Evolutionary conservation across 108 stramenopile species (phyloP).

Genomic region (Licmophora abbreviata): DNA sequence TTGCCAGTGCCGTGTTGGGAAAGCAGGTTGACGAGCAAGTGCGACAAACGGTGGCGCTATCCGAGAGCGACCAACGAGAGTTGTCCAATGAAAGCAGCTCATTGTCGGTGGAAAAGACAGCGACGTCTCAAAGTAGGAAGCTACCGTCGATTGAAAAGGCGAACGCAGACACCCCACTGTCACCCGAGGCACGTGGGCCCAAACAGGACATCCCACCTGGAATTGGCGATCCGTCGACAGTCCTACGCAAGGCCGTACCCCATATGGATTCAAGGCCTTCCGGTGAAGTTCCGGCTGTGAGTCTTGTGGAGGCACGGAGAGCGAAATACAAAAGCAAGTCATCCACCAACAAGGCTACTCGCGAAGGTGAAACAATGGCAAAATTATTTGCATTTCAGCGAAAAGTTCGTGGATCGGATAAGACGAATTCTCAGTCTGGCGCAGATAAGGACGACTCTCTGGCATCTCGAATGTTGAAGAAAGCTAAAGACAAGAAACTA

Average conservation of each 20-base stretch:
- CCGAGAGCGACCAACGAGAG: background rate
- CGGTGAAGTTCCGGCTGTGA: no score
- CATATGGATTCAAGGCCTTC: no score
- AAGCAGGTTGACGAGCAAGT: conserved; percentile 23
- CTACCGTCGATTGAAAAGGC: background rate
- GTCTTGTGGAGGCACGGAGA: conserved; percentile 56
- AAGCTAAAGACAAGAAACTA: background rate
- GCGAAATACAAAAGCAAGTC: conserved; percentile 49
- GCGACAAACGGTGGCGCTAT: conserved; percentile 1
- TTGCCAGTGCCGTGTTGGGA: conserved; percentile 29
- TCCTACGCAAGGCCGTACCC: no score
- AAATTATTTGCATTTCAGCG: conserved; percentile 58
- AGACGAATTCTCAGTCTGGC: conserved; percentile 14
- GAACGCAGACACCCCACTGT: background rate
- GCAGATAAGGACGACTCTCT: conserved; percentile 35
- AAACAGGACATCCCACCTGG: background rate
- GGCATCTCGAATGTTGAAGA: conserved; percentile 34
- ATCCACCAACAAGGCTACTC: conserved; percentile 13
- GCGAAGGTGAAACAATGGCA: conserved; percentile 66
- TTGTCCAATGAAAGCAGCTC: background rate
- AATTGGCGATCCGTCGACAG: no score
- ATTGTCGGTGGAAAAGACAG: background rate
- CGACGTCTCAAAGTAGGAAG: background rate
- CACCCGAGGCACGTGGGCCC: background rate
- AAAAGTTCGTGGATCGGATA: no score